Evolutionary conservation across 352 stramenopile genomes (phyloP).

Genomic region (Phytophthora nicotianae): DNA sequence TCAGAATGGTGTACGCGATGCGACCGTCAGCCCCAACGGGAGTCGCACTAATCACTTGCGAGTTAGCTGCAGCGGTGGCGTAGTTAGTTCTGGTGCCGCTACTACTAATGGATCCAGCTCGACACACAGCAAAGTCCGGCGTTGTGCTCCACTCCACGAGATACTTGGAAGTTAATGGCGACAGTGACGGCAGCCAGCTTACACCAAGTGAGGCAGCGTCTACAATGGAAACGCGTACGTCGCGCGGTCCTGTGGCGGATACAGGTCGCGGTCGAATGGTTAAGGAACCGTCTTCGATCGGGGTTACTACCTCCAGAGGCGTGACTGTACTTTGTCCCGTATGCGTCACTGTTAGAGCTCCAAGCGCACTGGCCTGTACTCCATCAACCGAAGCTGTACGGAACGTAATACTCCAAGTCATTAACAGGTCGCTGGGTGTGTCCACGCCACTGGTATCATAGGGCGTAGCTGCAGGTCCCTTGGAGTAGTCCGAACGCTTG

Average conservation of each 20-base stretch:
- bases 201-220: slow-evolving; percentile 68
- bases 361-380: slow-evolving; percentile 55
- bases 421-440: slow-evolving; percentile 42
- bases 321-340: slow-evolving; percentile 34
- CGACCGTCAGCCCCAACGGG: slow-evolving; percentile 24
- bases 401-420: slow-evolving; percentile 88
- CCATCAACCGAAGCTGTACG: slow-evolving; percentile 49
- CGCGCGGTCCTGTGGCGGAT: slow-evolving; percentile 50
- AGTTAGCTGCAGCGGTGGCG: slow-evolving; percentile 45
- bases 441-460: slow-evolving; percentile 60
- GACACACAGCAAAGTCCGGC: slow-evolving; percentile 28
- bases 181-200: slow-evolving; percentile 54
- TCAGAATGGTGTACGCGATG: slow-evolving; percentile 79
- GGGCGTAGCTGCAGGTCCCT: slow-evolving; percentile 32
- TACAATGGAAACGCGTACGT: slow-evolving; percentile 66
- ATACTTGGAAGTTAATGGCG: slow-evolving; percentile 62
- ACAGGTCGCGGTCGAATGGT: slow-evolving; percentile 49
- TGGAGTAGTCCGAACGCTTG: slow-evolving; percentile 65
- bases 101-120: slow-evolving; percentile 31
- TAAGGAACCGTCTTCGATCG: slow-evolving; percentile 27
- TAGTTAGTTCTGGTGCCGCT: slow-evolving; percentile 45
- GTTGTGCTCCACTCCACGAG: slow-evolving; percentile 82
- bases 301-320: slow-evolving; percentile 36
- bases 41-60: slow-evolving; percentile 50
- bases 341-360: slow-evolving; percentile 38